Evolutionary conservation across 345 rosid species (phyloP).

Genomic region (Mangifera indica): DNA sequence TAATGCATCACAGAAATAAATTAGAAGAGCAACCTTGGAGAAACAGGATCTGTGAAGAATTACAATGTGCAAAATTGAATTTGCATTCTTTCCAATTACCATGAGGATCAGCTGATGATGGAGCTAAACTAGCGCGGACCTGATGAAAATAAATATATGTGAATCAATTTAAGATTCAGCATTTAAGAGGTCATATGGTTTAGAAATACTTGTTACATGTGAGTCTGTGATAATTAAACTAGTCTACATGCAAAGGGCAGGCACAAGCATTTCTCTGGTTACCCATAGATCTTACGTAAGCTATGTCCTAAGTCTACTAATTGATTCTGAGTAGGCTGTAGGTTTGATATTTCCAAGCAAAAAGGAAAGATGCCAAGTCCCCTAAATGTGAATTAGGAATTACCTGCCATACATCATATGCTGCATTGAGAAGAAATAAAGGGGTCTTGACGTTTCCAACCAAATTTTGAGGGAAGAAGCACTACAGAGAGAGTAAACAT

Average conservation of each 20-base stretch:
- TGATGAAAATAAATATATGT: constrained; percentile 29
- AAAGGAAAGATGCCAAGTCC: neutral
- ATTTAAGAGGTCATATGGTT: neutral
- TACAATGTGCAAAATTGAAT: constrained; percentile 53
- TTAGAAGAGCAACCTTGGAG: constrained; percentile 50
- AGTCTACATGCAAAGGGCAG: neutral
- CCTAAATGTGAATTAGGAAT: constrained; percentile 12
- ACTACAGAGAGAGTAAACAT: constrained; percentile 33
- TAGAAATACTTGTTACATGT: neutral
- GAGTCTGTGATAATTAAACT: constrained; percentile 39
- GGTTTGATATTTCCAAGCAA: neutral
- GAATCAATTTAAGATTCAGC: neutral
- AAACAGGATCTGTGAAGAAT: constrained; percentile 62
- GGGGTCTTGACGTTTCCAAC: constrained; percentile 68
- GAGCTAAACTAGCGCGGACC: constrained; percentile 73
- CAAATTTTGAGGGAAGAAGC: constrained; percentile 88
- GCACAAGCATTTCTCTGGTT: neutral
- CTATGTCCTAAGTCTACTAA: neutral
- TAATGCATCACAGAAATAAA: constrained; percentile 7
- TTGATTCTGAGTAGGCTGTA: neutral
- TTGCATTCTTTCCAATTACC: constrained; percentile 71
- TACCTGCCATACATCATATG: constrained; percentile 93
- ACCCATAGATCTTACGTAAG: neutral
- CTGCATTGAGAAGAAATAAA: constrained; percentile 74
- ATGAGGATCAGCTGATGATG: constrained; percentile 67